phyloP scores from a whole-genome alignment of 2,329 filamentous ascomycete genomes.

The Peltaster fructicola region DNA sequence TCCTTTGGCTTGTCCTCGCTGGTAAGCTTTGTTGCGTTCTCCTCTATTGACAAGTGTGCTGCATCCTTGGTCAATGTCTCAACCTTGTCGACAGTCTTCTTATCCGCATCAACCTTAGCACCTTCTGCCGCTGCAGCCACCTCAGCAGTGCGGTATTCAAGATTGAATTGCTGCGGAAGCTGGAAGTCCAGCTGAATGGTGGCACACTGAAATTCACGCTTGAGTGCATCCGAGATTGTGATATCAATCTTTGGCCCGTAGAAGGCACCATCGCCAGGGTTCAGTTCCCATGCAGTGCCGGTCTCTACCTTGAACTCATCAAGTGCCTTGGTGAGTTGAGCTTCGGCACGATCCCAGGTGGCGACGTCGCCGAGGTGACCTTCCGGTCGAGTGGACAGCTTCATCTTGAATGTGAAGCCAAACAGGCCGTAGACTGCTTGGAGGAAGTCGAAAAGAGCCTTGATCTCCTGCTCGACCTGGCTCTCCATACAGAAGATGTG shows the following conservation, averaged over 20 bases:
- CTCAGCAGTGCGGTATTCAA: slow-evolving; percentile 69
- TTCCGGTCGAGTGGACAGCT: slow-evolving; percentile 79
- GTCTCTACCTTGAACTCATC: slow-evolving; percentile 50
- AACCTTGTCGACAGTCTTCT: slow-evolving; percentile 1
- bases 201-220: slow-evolving; percentile 72
- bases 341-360: slow-evolving; percentile 81
- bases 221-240: slow-evolving; percentile 73
- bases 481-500: slow-evolving; percentile 88
- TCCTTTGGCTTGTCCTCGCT: slow-evolving; percentile 22
- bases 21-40: slow-evolving; percentile 13
- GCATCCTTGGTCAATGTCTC: slow-evolving; percentile 1
- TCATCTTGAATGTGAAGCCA: slow-evolving; percentile 81
- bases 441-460: slow-evolving; percentile 74
- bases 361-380: slow-evolving; percentile 74
- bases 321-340: slow-evolving; percentile 59
- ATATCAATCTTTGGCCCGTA: slow-evolving; percentile 99
- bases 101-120: slow-evolving; percentile 16
- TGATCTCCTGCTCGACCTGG: slow-evolving; percentile 60
- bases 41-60: no score
- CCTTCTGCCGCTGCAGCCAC: slow-evolving; percentile 27
- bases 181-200: slow-evolving; percentile 94
- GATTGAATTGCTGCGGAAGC: slow-evolving; percentile 65
- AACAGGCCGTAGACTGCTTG: slow-evolving; percentile 63
- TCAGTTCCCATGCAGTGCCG: slow-evolving; percentile 66
- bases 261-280: slow-evolving; percentile 90